These are phyloP conservation scores for Santalum album DNA, from an alignment of 164 flowering plant genomes.

Conservation along the genomic window DNA sequence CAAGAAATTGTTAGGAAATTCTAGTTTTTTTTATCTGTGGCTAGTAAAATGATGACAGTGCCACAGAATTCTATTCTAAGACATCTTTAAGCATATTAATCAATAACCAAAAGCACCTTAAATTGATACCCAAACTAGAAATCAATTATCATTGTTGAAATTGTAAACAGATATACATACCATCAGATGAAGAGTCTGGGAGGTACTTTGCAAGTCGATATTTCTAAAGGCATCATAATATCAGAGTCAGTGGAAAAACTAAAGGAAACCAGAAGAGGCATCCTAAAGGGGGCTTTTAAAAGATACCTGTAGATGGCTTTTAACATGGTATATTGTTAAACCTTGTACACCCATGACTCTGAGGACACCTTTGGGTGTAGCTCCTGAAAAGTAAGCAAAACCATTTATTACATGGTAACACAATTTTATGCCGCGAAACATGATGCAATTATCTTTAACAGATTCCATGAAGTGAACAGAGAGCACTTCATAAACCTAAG, in stretches of 20 bases:
- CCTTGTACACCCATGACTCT: slow-evolving; percentile 93
- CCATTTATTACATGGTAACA: too few species aligned
- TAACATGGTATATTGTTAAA: slow-evolving; percentile 91
- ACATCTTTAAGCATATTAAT: not conserved
- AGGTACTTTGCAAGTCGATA: slow-evolving; percentile 92
- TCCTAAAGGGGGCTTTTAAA: not conserved
- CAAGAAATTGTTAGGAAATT: not conserved
- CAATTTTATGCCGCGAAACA: too few species aligned
- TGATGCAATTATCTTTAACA: too few species aligned
- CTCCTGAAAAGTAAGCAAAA: slow-evolving; percentile 38
- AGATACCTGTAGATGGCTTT: slow-evolving; percentile 94
- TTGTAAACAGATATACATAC: slow-evolving; percentile 26
- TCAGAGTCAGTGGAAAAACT: not conserved
- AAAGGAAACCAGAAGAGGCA: not conserved
- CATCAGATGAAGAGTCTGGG: slow-evolving; percentile 83
- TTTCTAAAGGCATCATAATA: slow-evolving; percentile 49
- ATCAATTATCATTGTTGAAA: not conserved
- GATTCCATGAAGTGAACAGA: too few species aligned
- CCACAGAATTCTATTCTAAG: not conserved
- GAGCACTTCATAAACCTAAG: too few species aligned
- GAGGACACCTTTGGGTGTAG: slow-evolving; percentile 96
- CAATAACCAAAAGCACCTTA: not conserved
- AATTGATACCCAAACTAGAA: not conserved
- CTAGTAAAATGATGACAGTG: not conserved
- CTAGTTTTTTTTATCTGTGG: too few species aligned